Evolutionary conservation across 371 early-diverging fungal genomes (phyloP), one percentile per base, ranked within the genome.

Genomic region (Rhizopus sp.): DNA sequence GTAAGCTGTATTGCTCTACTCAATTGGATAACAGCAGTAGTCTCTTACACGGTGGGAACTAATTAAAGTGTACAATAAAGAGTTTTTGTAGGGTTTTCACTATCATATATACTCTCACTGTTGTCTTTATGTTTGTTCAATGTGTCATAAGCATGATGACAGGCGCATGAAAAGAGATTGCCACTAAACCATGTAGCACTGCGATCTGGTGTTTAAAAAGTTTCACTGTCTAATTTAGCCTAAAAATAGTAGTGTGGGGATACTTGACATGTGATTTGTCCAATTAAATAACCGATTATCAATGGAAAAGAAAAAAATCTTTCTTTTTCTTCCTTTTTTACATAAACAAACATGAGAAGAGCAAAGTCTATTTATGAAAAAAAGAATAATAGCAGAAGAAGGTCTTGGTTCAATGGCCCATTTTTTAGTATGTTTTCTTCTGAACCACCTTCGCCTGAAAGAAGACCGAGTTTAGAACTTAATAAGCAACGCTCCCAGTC

Each of bases 351-450:
- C 15, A 59, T 62, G 59, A 57, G 53, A 44, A 38, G 53, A 16
- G 45, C 59, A 23, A 67, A 51, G 44, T 32, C 46, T 4, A 41
- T 40, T 7, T 7, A 46, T 31, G 62, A 61, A 12, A 15, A 34
- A n/a, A 52, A 55, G 29, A 64, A 64, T 10, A 33, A n/a, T 6
- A 34, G 15, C 7, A 50, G 52, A 53, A 39, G 67, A 47, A 50
- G 63, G 38, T 68, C 68, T 4, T 68, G 68, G 68, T 68, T 68
- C 41, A 55, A 60, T 31, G 47, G 53, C 10, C 38, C 48, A 13
- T 15, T 68, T 7, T 63, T 63, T 17, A 57, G 34, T 15, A 47
- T 63, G 48, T 68, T 68, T 37, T 47, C 60, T 44, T 67, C 67
- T 6, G 59, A 59, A 7, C 67, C 67, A 12, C 52, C 62, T 41